A percentile compares a stretch with the other conserved stretches of the same genome.
Evolutionary conservation across 208 protist genomes (phyloP).

Genomic region (Tritrichomonas foetus): DNA sequence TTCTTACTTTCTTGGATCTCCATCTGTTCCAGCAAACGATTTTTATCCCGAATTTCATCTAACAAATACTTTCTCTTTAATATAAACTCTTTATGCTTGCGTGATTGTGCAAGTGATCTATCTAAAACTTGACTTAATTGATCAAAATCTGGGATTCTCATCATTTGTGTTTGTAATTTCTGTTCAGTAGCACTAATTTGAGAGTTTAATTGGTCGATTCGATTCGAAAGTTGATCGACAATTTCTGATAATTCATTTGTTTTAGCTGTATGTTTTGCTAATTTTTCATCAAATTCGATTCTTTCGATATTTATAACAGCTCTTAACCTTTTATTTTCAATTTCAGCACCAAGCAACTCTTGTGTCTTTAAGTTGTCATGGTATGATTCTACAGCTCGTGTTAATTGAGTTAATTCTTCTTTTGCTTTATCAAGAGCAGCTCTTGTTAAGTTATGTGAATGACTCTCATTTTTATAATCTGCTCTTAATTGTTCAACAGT

Average conservation of each 20-base stretch:
- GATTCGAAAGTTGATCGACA: background rate
- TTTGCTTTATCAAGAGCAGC: background rate
- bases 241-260: background rate
- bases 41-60: conserved; percentile 11
- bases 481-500: background rate
- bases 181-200: background rate
- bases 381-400: background rate
- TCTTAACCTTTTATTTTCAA: background rate
- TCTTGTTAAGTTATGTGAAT: background rate
- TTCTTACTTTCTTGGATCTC: background rate
- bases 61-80: background rate
- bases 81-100: conserved; percentile 3
- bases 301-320: background rate
- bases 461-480: background rate
- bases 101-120: background rate
- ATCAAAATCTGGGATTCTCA: conserved; percentile 33
- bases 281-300: background rate
- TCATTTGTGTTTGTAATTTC: background rate
- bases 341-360: background rate
- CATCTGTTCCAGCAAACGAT: background rate
- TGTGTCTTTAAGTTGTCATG: background rate
- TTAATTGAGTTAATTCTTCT: background rate
- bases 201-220: background rate
- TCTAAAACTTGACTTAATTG: conserved; percentile 12
- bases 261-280: background rate